Conservation (phyloP, 148 eudicot genomes). For the Euryodendron excelsum region DNA sequence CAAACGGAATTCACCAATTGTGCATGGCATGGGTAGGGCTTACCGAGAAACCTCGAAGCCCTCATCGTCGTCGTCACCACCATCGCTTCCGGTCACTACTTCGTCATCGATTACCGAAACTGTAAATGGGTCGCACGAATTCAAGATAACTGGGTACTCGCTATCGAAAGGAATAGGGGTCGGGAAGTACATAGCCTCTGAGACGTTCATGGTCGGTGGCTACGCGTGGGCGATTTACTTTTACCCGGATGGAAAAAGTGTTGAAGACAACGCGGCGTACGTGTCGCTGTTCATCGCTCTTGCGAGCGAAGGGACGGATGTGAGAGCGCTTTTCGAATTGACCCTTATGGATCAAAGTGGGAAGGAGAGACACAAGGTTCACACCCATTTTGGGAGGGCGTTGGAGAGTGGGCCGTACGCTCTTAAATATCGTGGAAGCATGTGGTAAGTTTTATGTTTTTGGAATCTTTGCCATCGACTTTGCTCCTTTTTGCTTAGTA, state of each 20-base stretch:
- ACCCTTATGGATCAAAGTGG: constrained; percentile 43
- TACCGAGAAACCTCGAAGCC: constrained; percentile 28
- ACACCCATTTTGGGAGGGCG: constrained; percentile 33
- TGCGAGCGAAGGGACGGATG: constrained; percentile 40
- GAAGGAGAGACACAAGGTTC: constrained; percentile 35
- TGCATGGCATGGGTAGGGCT: constrained; percentile 36
- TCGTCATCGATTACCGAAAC: constrained; percentile 21
- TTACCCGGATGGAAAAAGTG: constrained; percentile 39
- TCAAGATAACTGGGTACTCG: constrained; percentile 25
- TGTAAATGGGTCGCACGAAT: constrained; percentile 20
- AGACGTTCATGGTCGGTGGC: constrained; percentile 36
- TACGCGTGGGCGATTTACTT: constrained; percentile 41
- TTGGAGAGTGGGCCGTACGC: constrained; percentile 39
- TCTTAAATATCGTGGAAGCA: constrained; percentile 37
- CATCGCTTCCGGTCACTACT: constrained; percentile 20
- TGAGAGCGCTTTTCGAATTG: constrained; percentile 41
- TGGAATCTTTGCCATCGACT: background rate
- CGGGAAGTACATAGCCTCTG: constrained; percentile 29
- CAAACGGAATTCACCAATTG: background rate
- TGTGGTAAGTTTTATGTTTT: constrained; percentile 29
- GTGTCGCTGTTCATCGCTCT: constrained; percentile 39
- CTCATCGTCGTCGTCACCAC: constrained; percentile 18
- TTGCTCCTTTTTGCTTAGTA: background rate
- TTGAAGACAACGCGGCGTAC: constrained; percentile 32
- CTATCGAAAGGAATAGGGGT: constrained; percentile 25